phyloP scores from a whole-genome alignment of 106 monocot species.

The Platanthera guangdongensis region DNA sequence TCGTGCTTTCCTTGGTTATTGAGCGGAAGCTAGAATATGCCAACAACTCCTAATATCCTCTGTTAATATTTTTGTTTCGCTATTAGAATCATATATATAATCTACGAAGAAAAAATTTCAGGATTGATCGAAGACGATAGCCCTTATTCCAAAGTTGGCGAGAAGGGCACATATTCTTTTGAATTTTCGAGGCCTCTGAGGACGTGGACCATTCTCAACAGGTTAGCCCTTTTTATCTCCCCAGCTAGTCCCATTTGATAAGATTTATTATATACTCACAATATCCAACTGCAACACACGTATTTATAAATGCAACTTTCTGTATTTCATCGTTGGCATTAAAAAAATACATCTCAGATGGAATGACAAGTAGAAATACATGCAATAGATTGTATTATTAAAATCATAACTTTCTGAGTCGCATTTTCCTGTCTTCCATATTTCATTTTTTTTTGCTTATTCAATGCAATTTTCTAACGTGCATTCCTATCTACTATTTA shows the following conservation, averaged over 20 bases:
- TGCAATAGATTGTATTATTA: neutral
- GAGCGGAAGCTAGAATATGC: neutral
- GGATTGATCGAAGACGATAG: constrained; percentile 77
- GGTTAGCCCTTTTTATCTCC: constrained; percentile 17
- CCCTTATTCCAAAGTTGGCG: constrained; percentile 63
- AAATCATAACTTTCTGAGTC: neutral
- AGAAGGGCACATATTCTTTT: constrained; percentile 88
- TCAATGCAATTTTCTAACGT: neutral
- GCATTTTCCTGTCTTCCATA: neutral
- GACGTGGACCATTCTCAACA: constrained; percentile 88
- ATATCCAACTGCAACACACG: neutral
- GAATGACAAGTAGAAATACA: neutral
- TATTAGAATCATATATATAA: neutral
- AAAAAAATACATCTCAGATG: neutral
- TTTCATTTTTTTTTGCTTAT: neutral
- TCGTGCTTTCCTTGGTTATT: neutral
- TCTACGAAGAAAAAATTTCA: constrained; percentile 12
- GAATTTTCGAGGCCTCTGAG: constrained; percentile 93
- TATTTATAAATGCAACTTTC: neutral
- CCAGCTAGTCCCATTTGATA: neutral
- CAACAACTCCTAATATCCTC: neutral
- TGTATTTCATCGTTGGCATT: neutral
- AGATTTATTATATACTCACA: neutral
- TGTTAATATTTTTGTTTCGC: neutral
- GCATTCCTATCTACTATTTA: neutral